Evolutionary conservation across 2,329 filamentous ascomycete species (phyloP).

Genomic region (Alternaria panax): DNA sequence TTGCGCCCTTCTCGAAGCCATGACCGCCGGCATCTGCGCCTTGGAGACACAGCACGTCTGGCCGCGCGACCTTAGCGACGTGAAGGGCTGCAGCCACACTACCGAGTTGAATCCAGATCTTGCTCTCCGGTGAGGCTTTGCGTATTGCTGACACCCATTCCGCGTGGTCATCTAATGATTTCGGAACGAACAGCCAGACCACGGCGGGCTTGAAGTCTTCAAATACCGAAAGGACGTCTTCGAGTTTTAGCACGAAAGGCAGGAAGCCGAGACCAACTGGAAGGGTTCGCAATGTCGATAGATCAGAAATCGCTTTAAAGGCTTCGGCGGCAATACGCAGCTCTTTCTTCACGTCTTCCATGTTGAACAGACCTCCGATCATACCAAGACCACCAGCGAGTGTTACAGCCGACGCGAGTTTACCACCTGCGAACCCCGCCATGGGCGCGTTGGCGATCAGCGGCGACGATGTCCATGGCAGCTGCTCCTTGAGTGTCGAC

Average conservation of each 20-base stretch:
- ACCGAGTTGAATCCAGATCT: constrained; percentile 68
- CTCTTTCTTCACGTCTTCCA: constrained; percentile 39
- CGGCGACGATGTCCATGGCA: constrained; percentile 64
- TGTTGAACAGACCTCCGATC: constrained; percentile 50
- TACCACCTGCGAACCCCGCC: constrained; percentile 65
- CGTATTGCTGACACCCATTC: constrained; percentile 47
- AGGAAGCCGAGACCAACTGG: constrained; percentile 70
- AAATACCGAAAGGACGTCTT: constrained; percentile 61
- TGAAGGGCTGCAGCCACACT: constrained; percentile 64
- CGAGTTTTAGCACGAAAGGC: constrained; percentile 56
- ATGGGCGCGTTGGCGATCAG: constrained; percentile 72
- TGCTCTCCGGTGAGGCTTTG: constrained; percentile 44
- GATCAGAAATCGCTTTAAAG: constrained; percentile 21
- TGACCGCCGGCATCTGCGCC: constrained; percentile 71
- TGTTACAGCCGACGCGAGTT: constrained; percentile 68
- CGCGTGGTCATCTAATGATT: constrained; percentile 49
- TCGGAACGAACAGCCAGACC: constrained; percentile 72
- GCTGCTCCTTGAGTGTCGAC: constrained; percentile 21
- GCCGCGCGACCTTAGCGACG: constrained; percentile 56
- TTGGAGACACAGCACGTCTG: constrained; percentile 69
- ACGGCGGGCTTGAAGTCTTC: constrained; percentile 63
- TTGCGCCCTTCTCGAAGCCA: constrained; percentile 63
- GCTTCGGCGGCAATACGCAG: constrained; percentile 34
- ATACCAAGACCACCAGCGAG: constrained; percentile 58
- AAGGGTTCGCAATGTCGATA: constrained; percentile 36